Percentiles rank a stretch among this genome's conserved stretches.
Evolutionary conservation across 2,329 filamentous ascomycete species (phyloP).

Genomic region (Fusarium sp.): DNA sequence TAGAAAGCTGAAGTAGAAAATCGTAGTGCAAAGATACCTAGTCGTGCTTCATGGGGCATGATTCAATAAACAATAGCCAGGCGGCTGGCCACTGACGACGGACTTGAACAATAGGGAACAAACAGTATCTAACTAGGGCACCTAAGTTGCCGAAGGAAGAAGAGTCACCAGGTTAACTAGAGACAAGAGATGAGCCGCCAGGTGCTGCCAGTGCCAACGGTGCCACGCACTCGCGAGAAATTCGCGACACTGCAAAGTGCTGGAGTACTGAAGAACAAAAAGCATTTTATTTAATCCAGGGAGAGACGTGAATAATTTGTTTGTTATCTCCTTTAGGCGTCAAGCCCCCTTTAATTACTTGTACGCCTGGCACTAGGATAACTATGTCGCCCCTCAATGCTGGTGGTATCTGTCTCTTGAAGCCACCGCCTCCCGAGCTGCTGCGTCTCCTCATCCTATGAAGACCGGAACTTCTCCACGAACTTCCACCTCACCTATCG

Average conservation of each 20-base stretch:
- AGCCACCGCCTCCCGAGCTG: slow-evolving; percentile 37
- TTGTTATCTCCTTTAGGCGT: not conserved
- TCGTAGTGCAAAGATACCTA: not conserved
- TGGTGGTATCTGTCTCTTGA: slow-evolving; percentile 13
- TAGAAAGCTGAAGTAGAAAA: not conserved
- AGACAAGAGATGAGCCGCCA: not conserved
- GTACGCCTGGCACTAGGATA: slow-evolving; percentile 26
- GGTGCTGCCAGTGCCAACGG: slow-evolving; percentile 3
- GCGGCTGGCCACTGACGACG: not conserved
- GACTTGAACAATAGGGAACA: not conserved
- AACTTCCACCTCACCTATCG: slow-evolving; percentile 57
- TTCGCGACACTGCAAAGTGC: not conserved
- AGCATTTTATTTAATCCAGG: not conserved
- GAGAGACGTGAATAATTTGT: not conserved
- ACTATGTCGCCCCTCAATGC: slow-evolving; percentile 23
- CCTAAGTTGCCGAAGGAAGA: not conserved
- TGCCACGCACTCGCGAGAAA: not conserved
- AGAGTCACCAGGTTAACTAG: not conserved
- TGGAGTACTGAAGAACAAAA: not conserved
- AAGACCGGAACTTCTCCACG: slow-evolving; percentile 44
- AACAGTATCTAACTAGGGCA: not conserved
- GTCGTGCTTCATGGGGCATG: not conserved
- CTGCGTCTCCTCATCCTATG: slow-evolving; percentile 45
- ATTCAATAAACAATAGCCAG: not conserved
- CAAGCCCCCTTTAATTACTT: not conserved